Evolutionary conservation across 805 yeast genomes (phyloP).

Genomic region (Starmerella stigmatis): DNA sequence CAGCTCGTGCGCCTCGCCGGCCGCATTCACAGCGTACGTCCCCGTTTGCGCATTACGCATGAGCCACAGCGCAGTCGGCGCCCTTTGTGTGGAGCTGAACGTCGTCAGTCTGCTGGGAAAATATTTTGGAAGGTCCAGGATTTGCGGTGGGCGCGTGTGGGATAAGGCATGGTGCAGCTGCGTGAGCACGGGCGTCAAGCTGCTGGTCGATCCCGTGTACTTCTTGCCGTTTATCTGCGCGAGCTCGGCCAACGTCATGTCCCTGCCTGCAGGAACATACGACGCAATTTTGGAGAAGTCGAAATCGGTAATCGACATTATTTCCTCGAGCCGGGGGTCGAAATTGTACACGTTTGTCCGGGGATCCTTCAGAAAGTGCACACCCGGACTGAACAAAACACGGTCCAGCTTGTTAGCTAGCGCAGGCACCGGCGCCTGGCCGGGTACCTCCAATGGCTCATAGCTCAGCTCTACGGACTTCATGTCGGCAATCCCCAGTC

Average conservation of each 20-base stretch:
- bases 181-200: slow-evolving; percentile 65
- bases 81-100: slow-evolving; percentile 39
- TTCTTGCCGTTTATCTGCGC: slow-evolving; percentile 33
- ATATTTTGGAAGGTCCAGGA: slow-evolving; percentile 36
- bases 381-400: slow-evolving; percentile 69
- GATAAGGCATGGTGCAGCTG: slow-evolving; percentile 68
- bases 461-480: slow-evolving; percentile 8
- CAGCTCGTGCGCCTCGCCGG: slow-evolving; percentile 53
- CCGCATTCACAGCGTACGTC: slow-evolving; percentile 57
- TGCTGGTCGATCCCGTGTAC: slow-evolving; percentile 75
- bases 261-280: slow-evolving; percentile 62
- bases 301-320: slow-evolving; percentile 56
- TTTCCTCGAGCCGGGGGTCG: slow-evolving; percentile 45
- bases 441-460: slow-evolving; percentile 20
- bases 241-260: slow-evolving; percentile 40
- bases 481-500: slow-evolving; percentile 3
- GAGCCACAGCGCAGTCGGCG: slow-evolving; percentile 51
- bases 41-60: slow-evolving; percentile 35
- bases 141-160: slow-evolving; percentile 46
- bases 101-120: slow-evolving; percentile 32
- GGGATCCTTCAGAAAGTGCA: slow-evolving; percentile 68
- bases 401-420: slow-evolving; percentile 59
- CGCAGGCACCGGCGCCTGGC: slow-evolving; percentile 38
- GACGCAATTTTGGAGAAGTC: slow-evolving; percentile 46
- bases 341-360: slow-evolving; percentile 66